phyloP scores from a whole-genome alignment of 495 filamentous ascomycete species.

The Thozetella sp. region DNA sequence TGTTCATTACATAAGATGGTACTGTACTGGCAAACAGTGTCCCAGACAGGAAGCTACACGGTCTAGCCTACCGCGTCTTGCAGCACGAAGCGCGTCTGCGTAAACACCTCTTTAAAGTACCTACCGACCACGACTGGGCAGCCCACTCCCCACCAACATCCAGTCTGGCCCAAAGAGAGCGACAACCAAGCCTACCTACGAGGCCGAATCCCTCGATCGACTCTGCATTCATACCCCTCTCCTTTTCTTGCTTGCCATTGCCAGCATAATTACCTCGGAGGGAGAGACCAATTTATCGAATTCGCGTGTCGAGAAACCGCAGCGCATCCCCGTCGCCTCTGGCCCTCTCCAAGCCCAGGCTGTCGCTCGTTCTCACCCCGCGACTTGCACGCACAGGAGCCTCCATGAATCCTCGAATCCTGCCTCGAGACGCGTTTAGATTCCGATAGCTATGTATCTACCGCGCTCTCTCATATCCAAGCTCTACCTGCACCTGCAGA shows the following conservation, averaged over 20 bases:
- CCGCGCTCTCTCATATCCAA: constrained; percentile 86
- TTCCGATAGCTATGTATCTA: constrained; percentile 74
- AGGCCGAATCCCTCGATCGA: too few relatives aligned
- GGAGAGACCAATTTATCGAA: too few relatives aligned
- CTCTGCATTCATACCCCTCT: background rate
- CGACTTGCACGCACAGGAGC: background rate
- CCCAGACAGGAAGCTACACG: background rate
- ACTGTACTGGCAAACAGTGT: background rate
- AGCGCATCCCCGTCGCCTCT: too few relatives aligned
- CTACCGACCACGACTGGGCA: background rate
- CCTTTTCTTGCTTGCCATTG: background rate
- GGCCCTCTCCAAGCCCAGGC: too few relatives aligned
- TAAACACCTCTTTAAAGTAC: constrained; percentile 3
- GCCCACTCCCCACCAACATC: background rate
- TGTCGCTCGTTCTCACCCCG: background rate
- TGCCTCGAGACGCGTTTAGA: constrained; percentile 9
- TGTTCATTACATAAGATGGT: too few relatives aligned
- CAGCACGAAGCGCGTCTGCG: background rate
- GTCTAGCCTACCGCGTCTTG: background rate
- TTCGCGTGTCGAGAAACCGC: too few relatives aligned
- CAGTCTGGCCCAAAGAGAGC: background rate
- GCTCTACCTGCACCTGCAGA: constrained; percentile 85
- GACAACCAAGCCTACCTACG: background rate
- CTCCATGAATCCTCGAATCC: constrained; percentile 4
- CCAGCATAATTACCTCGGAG: background rate